A percentile compares a stretch with the other conserved stretches of the same genome.
phyloP scores from a whole-genome alignment of 2,329 filamentous ascomycete species.

The Pestalotiopsis sp. region DNA sequence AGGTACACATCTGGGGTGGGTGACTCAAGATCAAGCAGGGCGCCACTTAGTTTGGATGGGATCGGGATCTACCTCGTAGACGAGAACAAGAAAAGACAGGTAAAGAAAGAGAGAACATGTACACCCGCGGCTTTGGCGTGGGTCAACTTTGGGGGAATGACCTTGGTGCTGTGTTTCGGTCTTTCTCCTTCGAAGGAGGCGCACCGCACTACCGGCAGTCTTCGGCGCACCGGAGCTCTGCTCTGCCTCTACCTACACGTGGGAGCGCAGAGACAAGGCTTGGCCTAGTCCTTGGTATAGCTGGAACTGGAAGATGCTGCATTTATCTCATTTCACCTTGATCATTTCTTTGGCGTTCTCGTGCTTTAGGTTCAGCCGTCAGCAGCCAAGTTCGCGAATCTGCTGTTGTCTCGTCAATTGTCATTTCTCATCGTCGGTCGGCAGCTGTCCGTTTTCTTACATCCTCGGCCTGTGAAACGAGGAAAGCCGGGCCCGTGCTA shows the following conservation, averaged over 20 bases:
- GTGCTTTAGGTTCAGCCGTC: too few species aligned
- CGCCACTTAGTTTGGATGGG: neutral
- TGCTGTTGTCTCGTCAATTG: neutral
- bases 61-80: neutral
- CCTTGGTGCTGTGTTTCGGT: neutral
- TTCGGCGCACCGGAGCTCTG: slow-evolving; percentile 5
- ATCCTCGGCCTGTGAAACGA: slow-evolving; percentile 7
- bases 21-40: neutral
- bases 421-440: neutral
- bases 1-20: neutral
- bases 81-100: neutral
- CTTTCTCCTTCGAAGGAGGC: neutral
- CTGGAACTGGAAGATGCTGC: neutral
- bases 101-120: neutral
- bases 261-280: neutral
- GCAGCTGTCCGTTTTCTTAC: neutral
- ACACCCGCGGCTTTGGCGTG: slow-evolving; percentile 7
- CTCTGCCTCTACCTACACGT: neutral
- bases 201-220: slow-evolving; percentile 1
- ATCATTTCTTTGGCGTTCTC: neutral
- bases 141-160: neutral
- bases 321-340: neutral
- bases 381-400: neutral
- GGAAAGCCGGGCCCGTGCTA: neutral
- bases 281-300: neutral